Evolutionary conservation across 1,284 basidiomycete species (phyloP).

Genomic region (Tremellales sp.): DNA sequence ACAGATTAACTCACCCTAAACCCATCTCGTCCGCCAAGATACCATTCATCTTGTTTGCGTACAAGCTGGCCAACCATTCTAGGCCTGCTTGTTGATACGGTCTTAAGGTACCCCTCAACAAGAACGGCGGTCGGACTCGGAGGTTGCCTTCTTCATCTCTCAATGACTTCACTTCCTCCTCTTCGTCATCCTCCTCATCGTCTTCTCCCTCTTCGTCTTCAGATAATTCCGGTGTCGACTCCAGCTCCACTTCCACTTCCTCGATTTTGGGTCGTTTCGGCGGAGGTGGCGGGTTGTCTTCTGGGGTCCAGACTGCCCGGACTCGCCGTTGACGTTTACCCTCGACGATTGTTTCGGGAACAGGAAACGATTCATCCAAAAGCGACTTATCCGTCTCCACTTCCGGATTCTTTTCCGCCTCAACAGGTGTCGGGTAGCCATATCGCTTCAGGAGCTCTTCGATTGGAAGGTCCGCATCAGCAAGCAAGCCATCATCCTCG

Average conservation of each 20-base stretch:
- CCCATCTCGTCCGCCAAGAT: conserved; percentile 83
- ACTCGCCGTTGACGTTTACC: conserved; percentile 37
- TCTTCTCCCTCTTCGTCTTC: conserved; percentile 14
- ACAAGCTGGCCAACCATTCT: conserved; percentile 91
- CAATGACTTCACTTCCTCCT: conserved; percentile 1
- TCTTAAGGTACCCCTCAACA: conserved; percentile 80
- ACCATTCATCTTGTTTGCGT: conserved; percentile 82
- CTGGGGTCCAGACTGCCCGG: conserved; percentile 38
- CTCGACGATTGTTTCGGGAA: conserved; percentile 25
- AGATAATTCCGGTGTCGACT: conserved; percentile 19
- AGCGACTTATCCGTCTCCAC: conserved; percentile 30
- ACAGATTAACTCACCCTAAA: conserved; percentile 67
- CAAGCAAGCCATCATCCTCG: conserved; percentile 53
- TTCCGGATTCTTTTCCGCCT: conserved; percentile 1
- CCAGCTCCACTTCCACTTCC: conserved; percentile 18
- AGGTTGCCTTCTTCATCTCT: conserved; percentile 41
- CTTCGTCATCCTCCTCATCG: conserved; percentile 17
- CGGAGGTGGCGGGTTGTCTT: conserved; percentile 25
- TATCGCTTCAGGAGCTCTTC: conserved; percentile 55
- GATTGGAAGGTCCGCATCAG: conserved; percentile 55
- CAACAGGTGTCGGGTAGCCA: conserved; percentile 42
- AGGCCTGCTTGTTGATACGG: conserved; percentile 93
- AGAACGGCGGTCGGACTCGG: conserved; percentile 67
- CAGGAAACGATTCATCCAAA: conserved; percentile 1
- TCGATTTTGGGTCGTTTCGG: conserved; percentile 28